Conservation (phyloP, 2,329 filamentous ascomycete genomes). For the Davidsoniella neocaledoniae region DNA sequence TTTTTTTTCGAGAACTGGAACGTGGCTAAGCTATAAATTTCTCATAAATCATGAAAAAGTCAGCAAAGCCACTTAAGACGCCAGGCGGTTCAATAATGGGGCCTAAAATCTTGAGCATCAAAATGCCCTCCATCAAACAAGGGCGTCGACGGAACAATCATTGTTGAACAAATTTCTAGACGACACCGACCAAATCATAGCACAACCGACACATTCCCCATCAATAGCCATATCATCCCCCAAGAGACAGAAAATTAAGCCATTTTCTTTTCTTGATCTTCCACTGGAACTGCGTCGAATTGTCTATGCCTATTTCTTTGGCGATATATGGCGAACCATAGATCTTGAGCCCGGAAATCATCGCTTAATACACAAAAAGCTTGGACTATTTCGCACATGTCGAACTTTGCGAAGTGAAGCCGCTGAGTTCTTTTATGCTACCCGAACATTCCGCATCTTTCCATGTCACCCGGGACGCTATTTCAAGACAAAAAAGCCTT, state of each 20-base stretch:
- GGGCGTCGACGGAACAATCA: no score
- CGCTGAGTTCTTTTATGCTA: conserved; percentile 47
- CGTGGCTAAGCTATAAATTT: no score
- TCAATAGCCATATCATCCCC: not conserved
- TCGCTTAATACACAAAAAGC: conserved; percentile 39
- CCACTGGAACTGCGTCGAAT: conserved; percentile 53
- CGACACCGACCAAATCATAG: no score
- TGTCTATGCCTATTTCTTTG: conserved; percentile 49
- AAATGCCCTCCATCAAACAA: no score
- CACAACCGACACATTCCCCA: not conserved
- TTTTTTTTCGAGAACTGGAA: no score
- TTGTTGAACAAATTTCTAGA: no score
- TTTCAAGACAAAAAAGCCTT: conserved; percentile 57
- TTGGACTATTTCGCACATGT: conserved; percentile 45
- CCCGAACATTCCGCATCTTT: conserved; percentile 47
- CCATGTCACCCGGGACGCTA: conserved; percentile 45
- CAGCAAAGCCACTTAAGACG: no score
- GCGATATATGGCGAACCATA: conserved; percentile 34
- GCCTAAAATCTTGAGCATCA: no score
- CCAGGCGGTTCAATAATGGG: no score
- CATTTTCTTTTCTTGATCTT: conserved; percentile 50
- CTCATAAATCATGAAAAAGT: no score
- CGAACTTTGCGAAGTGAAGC: conserved; percentile 46
- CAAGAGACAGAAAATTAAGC: conserved; percentile 21
- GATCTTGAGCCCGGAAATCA: conserved; percentile 53